Base-by-base conservation (phyloP, 1,139 yeast genomes). In the Candida sanyaensis region DNA sequence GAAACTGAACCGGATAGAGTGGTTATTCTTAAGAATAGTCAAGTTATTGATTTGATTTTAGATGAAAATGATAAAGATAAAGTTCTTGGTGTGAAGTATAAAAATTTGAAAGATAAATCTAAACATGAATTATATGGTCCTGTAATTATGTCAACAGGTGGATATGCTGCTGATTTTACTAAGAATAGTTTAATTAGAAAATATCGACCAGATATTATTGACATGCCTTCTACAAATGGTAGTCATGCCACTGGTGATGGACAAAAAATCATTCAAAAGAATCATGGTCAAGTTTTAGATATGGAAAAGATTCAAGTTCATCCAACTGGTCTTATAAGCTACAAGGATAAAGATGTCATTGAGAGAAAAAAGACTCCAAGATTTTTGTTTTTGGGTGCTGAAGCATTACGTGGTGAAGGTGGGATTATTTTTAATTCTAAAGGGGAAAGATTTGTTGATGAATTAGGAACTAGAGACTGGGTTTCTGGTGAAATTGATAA, bases 231-330 rank as follows among this genome's bases (percentile, higher is more conserved):
- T 0, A 86, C 95, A 1, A 86, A 87, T 60, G 89, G 91, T 12
- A 73, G 71, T 32, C 88, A 84, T 56, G 88, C 95, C 3, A 79
- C 90, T 4, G 93, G 93, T 13, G 93, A 87, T 61, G 91, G 92
- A 1, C 88, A 84, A 54, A 74, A 78, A 48, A 72, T 88, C 48
- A 69, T 85, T 51, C 74, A 80, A 63, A 77, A 75, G 46, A 68
- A 71, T 50, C 80, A 86, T 28, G 95, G 88, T 9, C 68, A 77
- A 34, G 79, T 86, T 38, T 79, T 86, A 40, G 91, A 86, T 61
- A 75, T 87, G 81, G 89, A 86, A 43, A 84, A 86, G 63, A 83
- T 87, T 37, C 96, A 88, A 65, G 86, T 88, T 12, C 92, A 86
- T 57, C 96, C 96, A 24, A 86, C 95, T 7, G 96, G 96, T 0